These are phyloP conservation scores for Phytophthora pini DNA, from an alignment of 352 stramenopile species.

Conservation along the genomic window DNA sequence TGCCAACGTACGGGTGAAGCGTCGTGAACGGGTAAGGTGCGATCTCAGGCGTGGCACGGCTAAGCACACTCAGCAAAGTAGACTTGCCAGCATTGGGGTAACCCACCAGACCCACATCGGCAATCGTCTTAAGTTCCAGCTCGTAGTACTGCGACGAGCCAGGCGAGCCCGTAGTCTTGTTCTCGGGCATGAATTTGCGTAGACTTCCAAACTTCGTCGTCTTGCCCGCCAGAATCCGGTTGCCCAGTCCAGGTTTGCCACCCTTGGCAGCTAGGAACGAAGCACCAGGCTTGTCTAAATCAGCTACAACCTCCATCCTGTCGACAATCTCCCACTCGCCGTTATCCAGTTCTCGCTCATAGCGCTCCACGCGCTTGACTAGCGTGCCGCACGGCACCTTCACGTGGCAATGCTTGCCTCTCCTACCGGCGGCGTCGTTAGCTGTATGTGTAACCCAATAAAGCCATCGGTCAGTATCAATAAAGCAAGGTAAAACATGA, in stretches of 20 bases:
- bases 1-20: constrained; percentile 95
- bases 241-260: constrained; percentile 85
- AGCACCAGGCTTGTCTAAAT: constrained; percentile 78
- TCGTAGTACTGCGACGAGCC: constrained; percentile 95
- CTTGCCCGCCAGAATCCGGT: constrained; percentile 86
- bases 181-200: constrained; percentile 87
- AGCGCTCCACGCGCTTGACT: constrained; percentile 87
- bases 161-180: constrained; percentile 85
- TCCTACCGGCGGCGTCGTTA: constrained; percentile 77
- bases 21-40: constrained; percentile 98
- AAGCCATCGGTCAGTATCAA: constrained; percentile 9
- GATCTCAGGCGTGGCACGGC: constrained; percentile 93
- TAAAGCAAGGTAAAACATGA: neutral
- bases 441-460: constrained; percentile 40
- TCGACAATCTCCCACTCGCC: constrained; percentile 88
- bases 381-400: constrained; percentile 89
- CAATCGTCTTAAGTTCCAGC: constrained; percentile 98
- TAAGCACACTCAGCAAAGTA: constrained; percentile 94
- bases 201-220: constrained; percentile 83
- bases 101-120: constrained; percentile 98
- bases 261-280: constrained; percentile 79
- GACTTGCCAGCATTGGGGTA: constrained; percentile 99
- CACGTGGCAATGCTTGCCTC: constrained; percentile 82
- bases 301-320: constrained; percentile 73
- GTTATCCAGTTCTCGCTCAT: constrained; percentile 74